Conservation (phyloP, 148 eudicot species). For the Silene latifolia region DNA sequence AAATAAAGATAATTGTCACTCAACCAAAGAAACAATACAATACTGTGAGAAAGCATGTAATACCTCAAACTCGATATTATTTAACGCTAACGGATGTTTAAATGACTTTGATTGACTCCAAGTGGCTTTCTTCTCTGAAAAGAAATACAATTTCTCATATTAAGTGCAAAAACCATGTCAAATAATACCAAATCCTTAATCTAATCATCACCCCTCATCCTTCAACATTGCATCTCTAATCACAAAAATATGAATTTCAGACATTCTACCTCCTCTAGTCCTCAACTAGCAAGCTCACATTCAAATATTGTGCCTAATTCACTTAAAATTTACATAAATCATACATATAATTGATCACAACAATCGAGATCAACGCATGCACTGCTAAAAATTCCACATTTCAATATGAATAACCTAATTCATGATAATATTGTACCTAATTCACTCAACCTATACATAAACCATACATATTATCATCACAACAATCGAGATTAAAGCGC, state of each 20-base stretch:
- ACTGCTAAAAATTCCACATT: not conserved
- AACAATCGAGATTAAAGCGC: not conserved
- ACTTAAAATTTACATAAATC: not conserved
- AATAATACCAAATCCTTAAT: not conserved
- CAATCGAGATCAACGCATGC: not conserved
- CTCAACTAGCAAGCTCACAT: too few species aligned
- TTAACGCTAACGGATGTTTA: constrained; percentile 36
- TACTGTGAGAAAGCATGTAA: constrained; percentile 2
- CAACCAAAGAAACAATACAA: constrained; percentile 13
- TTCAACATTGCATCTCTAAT: not conserved
- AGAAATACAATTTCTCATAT: constrained; percentile 14
- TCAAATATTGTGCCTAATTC: not conserved
- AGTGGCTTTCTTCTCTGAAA: constrained; percentile 61
- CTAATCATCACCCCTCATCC: too few species aligned
- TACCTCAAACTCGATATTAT: constrained; percentile 59
- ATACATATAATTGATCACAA: not conserved
- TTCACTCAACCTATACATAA: not conserved
- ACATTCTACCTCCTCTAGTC: constrained; percentile 6
- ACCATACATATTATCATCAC: not conserved
- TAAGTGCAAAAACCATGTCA: constrained; percentile 10
- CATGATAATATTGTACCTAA: too few species aligned
- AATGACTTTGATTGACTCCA: constrained; percentile 72
- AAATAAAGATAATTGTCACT: constrained; percentile 1
- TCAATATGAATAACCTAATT: not conserved
- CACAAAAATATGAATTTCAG: not conserved